These are phyloP conservation scores for Akanthomyces lecanii DNA, from an alignment of 2,329 filamentous ascomycete species.

Conservation along the genomic window DNA sequence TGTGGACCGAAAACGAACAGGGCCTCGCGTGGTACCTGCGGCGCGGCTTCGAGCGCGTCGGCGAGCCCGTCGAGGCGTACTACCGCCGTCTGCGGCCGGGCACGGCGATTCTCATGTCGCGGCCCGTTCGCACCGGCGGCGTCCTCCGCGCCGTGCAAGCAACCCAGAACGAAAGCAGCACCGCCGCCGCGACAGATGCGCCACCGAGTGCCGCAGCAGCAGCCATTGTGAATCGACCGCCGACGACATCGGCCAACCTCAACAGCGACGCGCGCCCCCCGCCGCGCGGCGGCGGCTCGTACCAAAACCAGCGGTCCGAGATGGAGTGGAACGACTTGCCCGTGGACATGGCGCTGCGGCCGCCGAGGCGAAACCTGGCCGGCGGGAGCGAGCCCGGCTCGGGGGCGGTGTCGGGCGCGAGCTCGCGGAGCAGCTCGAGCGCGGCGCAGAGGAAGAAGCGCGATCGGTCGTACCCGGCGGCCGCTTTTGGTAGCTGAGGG, in stretches of 20 bases:
- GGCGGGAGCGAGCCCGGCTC: slow-evolving; percentile 32
- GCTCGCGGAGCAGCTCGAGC: slow-evolving; percentile 53
- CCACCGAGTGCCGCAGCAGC: slow-evolving; percentile 26
- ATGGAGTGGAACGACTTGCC: slow-evolving; percentile 65
- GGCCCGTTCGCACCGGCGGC: slow-evolving; percentile 35
- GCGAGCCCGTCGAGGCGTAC: slow-evolving; percentile 50
- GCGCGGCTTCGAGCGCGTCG: slow-evolving; percentile 51
- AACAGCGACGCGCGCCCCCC: slow-evolving; percentile 21
- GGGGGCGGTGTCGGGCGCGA: slow-evolving; percentile 43
- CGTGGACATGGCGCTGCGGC: slow-evolving; percentile 47
- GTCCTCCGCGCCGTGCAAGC: slow-evolving; percentile 21
- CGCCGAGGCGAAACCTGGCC: slow-evolving; percentile 23
- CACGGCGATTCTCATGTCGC: slow-evolving; percentile 56
- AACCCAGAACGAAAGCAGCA: slow-evolving; percentile 17
- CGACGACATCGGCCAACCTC: slow-evolving; percentile 22
- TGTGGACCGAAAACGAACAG: slow-evolving; percentile 64
- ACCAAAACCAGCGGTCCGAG: slow-evolving; percentile 55
- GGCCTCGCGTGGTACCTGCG: slow-evolving; percentile 59
- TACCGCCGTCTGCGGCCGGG: slow-evolving; percentile 59
- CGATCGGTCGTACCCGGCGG: slow-evolving; percentile 58
- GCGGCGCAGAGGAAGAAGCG: slow-evolving; percentile 47
- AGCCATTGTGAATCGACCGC: slow-evolving; percentile 30
- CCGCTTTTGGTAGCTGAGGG: slow-evolving; percentile 51
- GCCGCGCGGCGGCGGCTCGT: slow-evolving; percentile 40
- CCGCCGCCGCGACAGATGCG: not conserved